Percentiles rank a stretch among this genome's conserved stretches.
These are phyloP conservation scores for Omphalea diandra DNA, from an alignment of 441 rosid species.

Conservation along the genomic window DNA sequence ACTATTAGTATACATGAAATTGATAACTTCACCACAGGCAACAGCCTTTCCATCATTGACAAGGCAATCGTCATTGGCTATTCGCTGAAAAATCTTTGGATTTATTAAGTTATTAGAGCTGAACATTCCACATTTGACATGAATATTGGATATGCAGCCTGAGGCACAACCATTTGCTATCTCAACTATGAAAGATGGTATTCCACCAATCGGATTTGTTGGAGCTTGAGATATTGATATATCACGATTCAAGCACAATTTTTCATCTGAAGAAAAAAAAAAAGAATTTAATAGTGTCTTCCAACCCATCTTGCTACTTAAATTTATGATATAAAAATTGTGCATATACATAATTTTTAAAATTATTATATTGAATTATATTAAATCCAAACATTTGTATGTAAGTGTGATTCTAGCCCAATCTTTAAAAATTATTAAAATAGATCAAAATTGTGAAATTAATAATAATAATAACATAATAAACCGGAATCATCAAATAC, in stretches of 20 bases:
- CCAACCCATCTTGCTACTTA: not conserved
- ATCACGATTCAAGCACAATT: conserved; percentile 51
- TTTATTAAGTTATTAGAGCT: conserved; percentile 61
- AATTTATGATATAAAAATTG: not conserved
- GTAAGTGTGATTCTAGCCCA: too few species aligned
- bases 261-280: too few species aligned
- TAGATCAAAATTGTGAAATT: too few species aligned
- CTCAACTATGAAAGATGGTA: conserved; percentile 68
- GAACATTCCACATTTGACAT: conserved; percentile 78
- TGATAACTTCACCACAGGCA: conserved; percentile 43
- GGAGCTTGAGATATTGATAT: conserved; percentile 62
- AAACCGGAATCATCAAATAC: too few species aligned
- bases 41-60: conserved; percentile 68
- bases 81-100: conserved; percentile 64
- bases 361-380: too few species aligned
- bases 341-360: too few species aligned
- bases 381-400: too few species aligned
- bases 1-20: conserved; percentile 68
- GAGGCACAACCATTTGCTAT: conserved; percentile 54
- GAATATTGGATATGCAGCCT: conserved; percentile 65
- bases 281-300: too few species aligned
- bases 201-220: conserved; percentile 55
- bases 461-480: too few species aligned
- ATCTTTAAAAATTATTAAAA: too few species aligned
- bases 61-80: conserved; percentile 68